phyloP scores from a whole-genome alignment of 352 stramenopile genomes.

The Phytopythium aichiense region DNA sequence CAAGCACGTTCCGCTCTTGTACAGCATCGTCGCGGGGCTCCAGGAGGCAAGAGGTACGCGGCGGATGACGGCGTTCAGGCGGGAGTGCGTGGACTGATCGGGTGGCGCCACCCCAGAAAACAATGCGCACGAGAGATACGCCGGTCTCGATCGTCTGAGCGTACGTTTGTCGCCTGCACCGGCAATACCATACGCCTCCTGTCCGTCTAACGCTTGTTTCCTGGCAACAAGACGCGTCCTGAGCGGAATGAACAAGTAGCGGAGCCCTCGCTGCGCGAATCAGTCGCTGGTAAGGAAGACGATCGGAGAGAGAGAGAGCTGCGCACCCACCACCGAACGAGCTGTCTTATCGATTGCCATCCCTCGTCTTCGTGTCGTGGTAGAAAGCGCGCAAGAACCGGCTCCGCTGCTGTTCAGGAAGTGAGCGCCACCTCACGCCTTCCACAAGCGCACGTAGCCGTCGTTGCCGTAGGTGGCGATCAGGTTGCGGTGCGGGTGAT shows the following conservation, averaged over 20 bases:
- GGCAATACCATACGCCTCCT: too few species aligned
- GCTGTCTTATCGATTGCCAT: conserved; percentile 1
- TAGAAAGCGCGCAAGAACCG: conserved; percentile 25
- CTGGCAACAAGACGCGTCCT: not conserved
- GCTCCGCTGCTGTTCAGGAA: conserved; percentile 44
- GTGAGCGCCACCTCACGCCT: conserved; percentile 40
- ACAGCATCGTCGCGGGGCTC: conserved; percentile 64
- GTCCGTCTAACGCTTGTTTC: not conserved
- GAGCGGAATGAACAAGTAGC: not conserved
- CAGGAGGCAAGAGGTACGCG: conserved; percentile 34
- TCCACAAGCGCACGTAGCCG: conserved; percentile 79
- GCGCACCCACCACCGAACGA: not conserved
- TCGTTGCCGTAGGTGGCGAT: conserved; percentile 87
- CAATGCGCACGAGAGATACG: not conserved
- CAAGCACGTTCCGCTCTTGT: conserved; percentile 74
- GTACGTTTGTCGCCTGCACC: not conserved
- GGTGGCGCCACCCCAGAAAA: not conserved
- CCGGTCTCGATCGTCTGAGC: not conserved
- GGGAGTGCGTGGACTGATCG: not conserved
- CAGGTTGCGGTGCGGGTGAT: conserved; percentile 89
- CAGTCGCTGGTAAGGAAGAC: not conserved
- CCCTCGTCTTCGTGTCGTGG: not conserved
- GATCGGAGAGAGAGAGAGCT: not conserved
- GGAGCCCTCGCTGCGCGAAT: not conserved
- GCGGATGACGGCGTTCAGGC: not conserved